These are phyloP conservation scores for Penicillium angulare DNA, from an alignment of 495 filamentous ascomycete species.

Conservation along the genomic window DNA sequence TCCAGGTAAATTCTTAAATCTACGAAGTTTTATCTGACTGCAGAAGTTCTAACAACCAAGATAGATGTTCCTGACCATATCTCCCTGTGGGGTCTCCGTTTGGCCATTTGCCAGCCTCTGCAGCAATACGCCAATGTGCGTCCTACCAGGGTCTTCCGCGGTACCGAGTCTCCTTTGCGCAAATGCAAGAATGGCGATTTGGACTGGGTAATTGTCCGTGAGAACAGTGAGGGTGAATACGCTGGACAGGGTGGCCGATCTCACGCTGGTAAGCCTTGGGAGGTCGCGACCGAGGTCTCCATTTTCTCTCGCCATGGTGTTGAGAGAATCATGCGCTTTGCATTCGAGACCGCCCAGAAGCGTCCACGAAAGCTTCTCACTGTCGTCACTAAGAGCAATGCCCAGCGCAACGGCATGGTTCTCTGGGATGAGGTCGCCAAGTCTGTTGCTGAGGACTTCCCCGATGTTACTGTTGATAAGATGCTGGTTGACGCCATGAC, in stretches of 20 bases:
- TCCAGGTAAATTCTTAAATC: slow-evolving; percentile 35
- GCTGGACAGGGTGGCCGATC: slow-evolving; percentile 56
- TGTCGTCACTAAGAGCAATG: slow-evolving; percentile 61
- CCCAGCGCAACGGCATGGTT: slow-evolving; percentile 58
- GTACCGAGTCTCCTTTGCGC: slow-evolving; percentile 48
- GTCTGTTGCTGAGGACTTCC: slow-evolving; percentile 46
- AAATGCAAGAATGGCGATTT: slow-evolving; percentile 41
- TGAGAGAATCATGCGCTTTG: slow-evolving; percentile 56
- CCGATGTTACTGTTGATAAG: slow-evolving; percentile 53
- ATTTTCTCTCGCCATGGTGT: slow-evolving; percentile 55
- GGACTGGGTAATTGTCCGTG: slow-evolving; percentile 58
- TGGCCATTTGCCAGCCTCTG: slow-evolving; percentile 54
- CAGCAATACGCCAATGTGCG: slow-evolving; percentile 59
- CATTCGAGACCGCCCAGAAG: slow-evolving; percentile 49
- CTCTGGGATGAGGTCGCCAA: slow-evolving; percentile 55
- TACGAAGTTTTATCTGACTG: not conserved
- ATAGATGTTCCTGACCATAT: slow-evolving; percentile 57
- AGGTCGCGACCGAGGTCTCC: slow-evolving; percentile 52
- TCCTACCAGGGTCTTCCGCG: slow-evolving; percentile 49
- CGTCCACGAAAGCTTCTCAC: slow-evolving; percentile 50
- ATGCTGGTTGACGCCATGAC: slow-evolving; percentile 64
- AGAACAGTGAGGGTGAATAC: slow-evolving; percentile 60
- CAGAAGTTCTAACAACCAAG: slow-evolving; percentile 10
- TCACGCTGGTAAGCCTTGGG: slow-evolving; percentile 50
- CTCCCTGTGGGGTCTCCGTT: slow-evolving; percentile 54